A percentile compares a stretch with the other conserved stretches of the same genome.
phyloP scores from a whole-genome alignment of 1,139 yeast genomes.

The Yamadazyma diddensiae region DNA sequence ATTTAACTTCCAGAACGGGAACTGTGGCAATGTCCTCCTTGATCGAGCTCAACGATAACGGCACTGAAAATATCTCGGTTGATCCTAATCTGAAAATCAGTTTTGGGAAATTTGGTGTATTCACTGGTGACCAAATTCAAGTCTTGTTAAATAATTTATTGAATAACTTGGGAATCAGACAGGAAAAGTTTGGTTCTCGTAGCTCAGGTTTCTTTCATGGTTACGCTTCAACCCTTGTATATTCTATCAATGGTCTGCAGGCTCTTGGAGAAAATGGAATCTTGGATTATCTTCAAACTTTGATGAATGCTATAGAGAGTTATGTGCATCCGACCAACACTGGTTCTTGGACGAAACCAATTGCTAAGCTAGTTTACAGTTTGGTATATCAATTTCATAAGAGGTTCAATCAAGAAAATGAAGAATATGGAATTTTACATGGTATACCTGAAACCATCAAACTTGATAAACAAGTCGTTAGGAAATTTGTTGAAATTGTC shows the following conservation, averaged over 20 bases:
- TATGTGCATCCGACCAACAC: conserved; percentile 88
- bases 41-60: conserved; percentile 25
- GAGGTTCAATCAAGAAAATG: conserved; percentile 49
- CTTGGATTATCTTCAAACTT: conserved; percentile 49
- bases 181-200: conserved; percentile 36
- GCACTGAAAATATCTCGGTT: conserved; percentile 9
- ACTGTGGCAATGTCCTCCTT: conserved; percentile 55
- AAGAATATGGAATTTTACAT: conserved; percentile 36
- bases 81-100: conserved; percentile 5
- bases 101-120: conserved; percentile 53
- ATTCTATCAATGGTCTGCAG: conserved; percentile 56
- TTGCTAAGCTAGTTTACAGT: conserved; percentile 61
- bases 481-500: conserved; percentile 53
- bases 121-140: conserved; percentile 58
- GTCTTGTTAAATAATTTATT: conserved; percentile 56
- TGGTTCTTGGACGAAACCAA: conserved; percentile 79
- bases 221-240: conserved; percentile 61
- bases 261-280: conserved; percentile 43
- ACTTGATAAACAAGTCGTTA: conserved; percentile 40
- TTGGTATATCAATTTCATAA: conserved; percentile 58
- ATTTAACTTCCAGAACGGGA: conserved; percentile 65
- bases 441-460: conserved; percentile 47
- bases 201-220: conserved; percentile 52
- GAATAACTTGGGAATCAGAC: conserved; percentile 49
- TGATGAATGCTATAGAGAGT: conserved; percentile 73